Evolutionary conservation across 768 basidiomycete species (phyloP).

Genomic region (Boletus tylopilopsis): DNA sequence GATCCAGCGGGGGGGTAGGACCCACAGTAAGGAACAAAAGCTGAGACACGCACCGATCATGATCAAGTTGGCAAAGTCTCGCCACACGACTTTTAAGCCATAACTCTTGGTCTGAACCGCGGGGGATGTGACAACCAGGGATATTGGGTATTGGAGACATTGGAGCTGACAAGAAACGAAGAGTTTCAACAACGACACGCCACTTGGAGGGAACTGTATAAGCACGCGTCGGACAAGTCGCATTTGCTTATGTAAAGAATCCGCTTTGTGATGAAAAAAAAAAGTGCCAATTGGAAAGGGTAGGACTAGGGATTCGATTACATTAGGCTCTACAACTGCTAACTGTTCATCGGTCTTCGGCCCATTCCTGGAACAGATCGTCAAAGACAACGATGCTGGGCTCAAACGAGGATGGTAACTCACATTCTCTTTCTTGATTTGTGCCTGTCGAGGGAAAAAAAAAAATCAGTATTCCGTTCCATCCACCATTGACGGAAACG

Average conservation of each 20-base stretch:
- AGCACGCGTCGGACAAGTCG: background rate
- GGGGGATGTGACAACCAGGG: slow-evolving; percentile 57
- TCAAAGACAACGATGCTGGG: slow-evolving; percentile 16
- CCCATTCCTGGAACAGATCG: slow-evolving; percentile 69
- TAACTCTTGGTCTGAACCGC: slow-evolving; percentile 54
- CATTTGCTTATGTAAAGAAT: slow-evolving; percentile 20
- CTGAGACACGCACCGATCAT: slow-evolving; percentile 49
- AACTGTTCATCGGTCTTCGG: slow-evolving; percentile 73
- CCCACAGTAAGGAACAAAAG: background rate
- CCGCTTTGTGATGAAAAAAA: background rate
- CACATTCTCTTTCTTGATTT: slow-evolving; percentile 99
- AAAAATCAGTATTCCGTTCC: slow-evolving; percentile 6
- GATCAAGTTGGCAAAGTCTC: slow-evolving; percentile 57
- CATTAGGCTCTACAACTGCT: slow-evolving; percentile 22
- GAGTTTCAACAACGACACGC: slow-evolving; percentile 1
- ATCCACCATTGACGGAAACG: slow-evolving; percentile 14
- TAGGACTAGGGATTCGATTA: slow-evolving; percentile 22
- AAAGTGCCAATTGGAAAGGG: slow-evolving; percentile 8
- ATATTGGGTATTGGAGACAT: slow-evolving; percentile 68
- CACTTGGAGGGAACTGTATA: background rate
- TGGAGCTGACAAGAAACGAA: background rate
- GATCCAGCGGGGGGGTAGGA: slow-evolving; percentile 6
- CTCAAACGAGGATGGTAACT: slow-evolving; percentile 33
- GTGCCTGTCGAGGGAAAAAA: slow-evolving; percentile 51
- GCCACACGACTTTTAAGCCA: slow-evolving; percentile 68